Evolutionary conservation across 2,329 filamentous ascomycete species (phyloP), one percentile per base, ranked within the genome.

Genomic region (Gyromitra esculenta): DNA sequence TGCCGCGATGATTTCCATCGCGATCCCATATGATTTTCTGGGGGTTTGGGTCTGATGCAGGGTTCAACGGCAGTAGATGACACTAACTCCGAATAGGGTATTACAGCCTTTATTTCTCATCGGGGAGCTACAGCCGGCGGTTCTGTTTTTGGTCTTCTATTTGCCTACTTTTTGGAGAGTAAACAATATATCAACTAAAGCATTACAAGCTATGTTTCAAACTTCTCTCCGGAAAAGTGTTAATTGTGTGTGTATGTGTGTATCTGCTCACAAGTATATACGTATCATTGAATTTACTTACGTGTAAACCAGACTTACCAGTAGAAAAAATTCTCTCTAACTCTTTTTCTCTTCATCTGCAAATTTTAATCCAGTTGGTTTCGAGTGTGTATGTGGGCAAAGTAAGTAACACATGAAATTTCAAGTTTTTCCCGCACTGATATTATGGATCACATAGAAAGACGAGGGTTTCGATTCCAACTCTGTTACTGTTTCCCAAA

Each of bases 11-110:
- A 15, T 35, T 35, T 6, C 21, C 11, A 56, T 56, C 25, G 25
- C 7, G 25, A 37, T 56, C 13, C n/a, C 5, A 56, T 31, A 35
- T 15, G 45, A 21, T 13, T 11, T 8, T 43, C 37, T 9, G 6
- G n/a, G 37, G 45, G 6, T 62, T 62, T 62, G 25, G 39, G 18
- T 18, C 25, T n/a, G 13, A 59, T 31, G 56, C 56, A 59, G 56
- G 56, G 56, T 62, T 11, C 8, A 62, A 43, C 18, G 11, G 39
- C 2, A 43, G 8, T 39, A 13, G 9, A 35, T 35, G 11, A 8
- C 39, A 7, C 3, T 7, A n/a, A 45, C 3, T 18, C 9, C 1
- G n/a, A 31, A 43, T n/a, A 13, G 59, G 15, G 9, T 13, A 21
- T 5, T 45, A 43, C 8, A 62, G n/a, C 59, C 37, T 7, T 5